A percentile compares a stretch with the other conserved stretches of the same genome.
Evolutionary conservation across 176 grass and related monocot genomes (phyloP).

Genomic region (Areca catechu): DNA sequence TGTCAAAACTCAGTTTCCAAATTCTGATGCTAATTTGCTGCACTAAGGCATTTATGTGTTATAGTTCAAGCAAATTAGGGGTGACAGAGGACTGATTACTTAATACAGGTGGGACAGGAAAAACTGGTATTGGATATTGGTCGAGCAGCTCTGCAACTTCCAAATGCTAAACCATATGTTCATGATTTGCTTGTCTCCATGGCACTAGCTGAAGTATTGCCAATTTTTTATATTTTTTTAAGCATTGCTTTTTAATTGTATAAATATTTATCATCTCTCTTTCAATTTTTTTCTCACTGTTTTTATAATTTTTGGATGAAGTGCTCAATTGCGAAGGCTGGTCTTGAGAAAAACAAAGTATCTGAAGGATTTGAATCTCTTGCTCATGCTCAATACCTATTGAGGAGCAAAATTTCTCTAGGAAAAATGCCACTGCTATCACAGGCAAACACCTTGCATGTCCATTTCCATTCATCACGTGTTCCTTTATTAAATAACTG

Average conservation of each 20-base stretch:
- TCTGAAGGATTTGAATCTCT: constrained; percentile 94
- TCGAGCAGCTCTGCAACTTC: constrained; percentile 42
- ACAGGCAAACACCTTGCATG: constrained; percentile 44
- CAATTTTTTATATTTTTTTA: too few relatives aligned
- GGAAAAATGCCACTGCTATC: constrained; percentile 79
- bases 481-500: constrained; percentile 10
- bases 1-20: too few relatives aligned
- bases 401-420: constrained; percentile 76
- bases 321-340: constrained; percentile 90
- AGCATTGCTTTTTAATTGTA: too few relatives aligned
- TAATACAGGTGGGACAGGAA: constrained; percentile 83
- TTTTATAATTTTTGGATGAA: constrained; percentile 24
- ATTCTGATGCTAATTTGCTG: too few relatives aligned
- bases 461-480: neutral
- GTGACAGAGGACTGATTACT: neutral
- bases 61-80: too few relatives aligned
- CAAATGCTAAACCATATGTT: constrained; percentile 69
- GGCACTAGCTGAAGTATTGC: constrained; percentile 82
- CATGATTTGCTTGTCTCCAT: constrained; percentile 85
- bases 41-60: too few relatives aligned
- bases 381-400: constrained; percentile 78
- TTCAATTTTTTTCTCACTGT: neutral
- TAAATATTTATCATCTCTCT: too few relatives aligned
- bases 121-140: constrained; percentile 84
- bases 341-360: constrained; percentile 87